A percentile compares a stretch with the other conserved stretches of the same genome.
Evolutionary conservation across 352 stramenopile genomes (phyloP).

Genomic region (Globisporangium paddicum): DNA sequence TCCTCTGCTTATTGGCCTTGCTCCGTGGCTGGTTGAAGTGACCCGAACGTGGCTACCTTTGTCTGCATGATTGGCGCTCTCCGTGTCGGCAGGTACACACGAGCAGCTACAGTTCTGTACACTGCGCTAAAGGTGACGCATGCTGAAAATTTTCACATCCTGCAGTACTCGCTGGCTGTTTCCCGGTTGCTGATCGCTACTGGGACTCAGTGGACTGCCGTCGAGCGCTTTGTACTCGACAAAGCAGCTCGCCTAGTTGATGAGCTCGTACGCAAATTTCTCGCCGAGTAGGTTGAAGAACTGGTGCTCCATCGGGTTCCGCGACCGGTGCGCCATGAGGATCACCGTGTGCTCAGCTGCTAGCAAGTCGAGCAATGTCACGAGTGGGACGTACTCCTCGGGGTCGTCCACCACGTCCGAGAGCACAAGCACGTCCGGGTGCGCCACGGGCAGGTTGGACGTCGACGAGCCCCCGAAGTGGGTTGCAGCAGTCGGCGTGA

Average conservation of each 20-base stretch:
- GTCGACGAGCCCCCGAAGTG: conserved; percentile 57
- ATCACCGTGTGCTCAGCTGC: conserved; percentile 36
- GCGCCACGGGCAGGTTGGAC: conserved; percentile 21
- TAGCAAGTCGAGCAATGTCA: conserved; percentile 47
- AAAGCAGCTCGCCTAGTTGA: conserved; percentile 34
- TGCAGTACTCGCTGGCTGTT: conserved; percentile 30
- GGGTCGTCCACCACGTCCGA: conserved; percentile 84
- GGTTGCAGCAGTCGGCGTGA: conserved; percentile 21
- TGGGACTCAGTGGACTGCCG: neutral
- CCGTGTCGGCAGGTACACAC: neutral
- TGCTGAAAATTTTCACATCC: conserved; percentile 71
- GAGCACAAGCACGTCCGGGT: conserved; percentile 62
- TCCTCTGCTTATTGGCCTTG: too few species aligned
- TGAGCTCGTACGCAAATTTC: conserved; percentile 37
- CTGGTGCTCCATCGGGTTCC: conserved; percentile 77
- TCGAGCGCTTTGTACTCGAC: conserved; percentile 1
- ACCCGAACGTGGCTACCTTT: too few species aligned
- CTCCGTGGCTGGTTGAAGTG: too few species aligned
- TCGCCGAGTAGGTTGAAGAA: conserved; percentile 64
- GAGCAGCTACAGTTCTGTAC: neutral
- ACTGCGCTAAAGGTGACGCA: conserved; percentile 20
- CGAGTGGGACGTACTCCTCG: conserved; percentile 58
- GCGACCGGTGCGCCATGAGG: conserved; percentile 72
- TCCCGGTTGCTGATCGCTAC: neutral
- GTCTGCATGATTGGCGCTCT: too few species aligned